Evolutionary conservation across 371 early-diverging fungal species (phyloP).

Genomic region (Mucor racemosus): DNA sequence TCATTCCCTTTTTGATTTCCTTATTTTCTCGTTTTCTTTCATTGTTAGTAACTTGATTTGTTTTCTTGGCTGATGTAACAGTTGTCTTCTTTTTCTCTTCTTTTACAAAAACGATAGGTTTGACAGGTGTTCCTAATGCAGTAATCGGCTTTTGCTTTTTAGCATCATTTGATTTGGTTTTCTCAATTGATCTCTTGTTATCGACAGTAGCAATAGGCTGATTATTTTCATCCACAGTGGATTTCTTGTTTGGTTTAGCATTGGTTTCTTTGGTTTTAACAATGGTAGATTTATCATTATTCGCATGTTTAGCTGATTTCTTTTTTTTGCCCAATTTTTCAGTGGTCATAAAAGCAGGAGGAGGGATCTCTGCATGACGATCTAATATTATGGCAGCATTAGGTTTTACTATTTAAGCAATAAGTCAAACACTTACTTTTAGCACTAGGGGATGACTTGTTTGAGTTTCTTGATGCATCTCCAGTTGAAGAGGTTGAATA

Average conservation of each 20-base stretch:
- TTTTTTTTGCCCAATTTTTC: constrained; percentile 7
- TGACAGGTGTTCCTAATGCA: constrained; percentile 5
- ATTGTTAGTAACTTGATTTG: not conserved
- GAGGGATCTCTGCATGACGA: constrained; percentile 28
- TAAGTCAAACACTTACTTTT: constrained; percentile 15
- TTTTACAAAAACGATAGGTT: constrained; percentile 15
- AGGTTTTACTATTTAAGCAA: not conserved
- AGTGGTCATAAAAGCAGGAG: constrained; percentile 9
- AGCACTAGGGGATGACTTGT: constrained; percentile 5
- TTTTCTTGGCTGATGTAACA: not conserved
- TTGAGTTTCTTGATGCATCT: constrained; percentile 3
- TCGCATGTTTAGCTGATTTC: not conserved
- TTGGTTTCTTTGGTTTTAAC: constrained; percentile 1
- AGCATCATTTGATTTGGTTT: not conserved
- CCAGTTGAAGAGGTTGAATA: not conserved
- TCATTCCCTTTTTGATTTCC: constrained; percentile 9
- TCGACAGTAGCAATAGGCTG: not conserved
- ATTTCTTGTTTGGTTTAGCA: not conserved
- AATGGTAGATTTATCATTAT: not conserved
- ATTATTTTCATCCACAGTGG: too few relatives aligned
- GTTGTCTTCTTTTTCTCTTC: not conserved
- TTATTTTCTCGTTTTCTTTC: not conserved
- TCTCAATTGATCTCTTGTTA: not conserved
- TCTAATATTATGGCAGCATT: not conserved
- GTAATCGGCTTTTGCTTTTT: not conserved